These are phyloP conservation scores for Prillingera fragicola DNA, from an alignment of 1,284 basidiomycete species.

Conservation along the genomic window DNA sequence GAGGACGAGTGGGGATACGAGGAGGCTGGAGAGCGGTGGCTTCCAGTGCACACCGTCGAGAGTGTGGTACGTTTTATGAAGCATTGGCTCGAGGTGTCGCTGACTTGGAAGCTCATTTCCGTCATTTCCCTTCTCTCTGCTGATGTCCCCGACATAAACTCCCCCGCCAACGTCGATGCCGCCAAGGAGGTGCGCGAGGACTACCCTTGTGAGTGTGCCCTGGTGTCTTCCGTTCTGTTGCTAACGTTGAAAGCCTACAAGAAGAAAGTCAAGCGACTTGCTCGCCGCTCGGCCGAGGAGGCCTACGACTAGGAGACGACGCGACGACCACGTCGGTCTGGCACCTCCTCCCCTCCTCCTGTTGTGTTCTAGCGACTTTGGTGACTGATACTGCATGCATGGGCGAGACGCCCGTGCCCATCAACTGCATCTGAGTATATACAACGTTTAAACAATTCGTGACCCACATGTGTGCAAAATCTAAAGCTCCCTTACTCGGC, in stretches of 20 bases:
- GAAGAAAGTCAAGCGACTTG: constrained; percentile 87
- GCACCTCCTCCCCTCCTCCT: too few species aligned
- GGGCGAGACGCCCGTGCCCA: neutral
- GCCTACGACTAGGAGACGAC: constrained; percentile 71
- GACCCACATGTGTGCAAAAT: too few species aligned
- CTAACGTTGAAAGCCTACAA: constrained; percentile 57
- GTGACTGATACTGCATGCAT: neutral
- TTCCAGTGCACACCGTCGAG: constrained; percentile 94
- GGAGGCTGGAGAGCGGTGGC: constrained; percentile 94
- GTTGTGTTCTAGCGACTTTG: too few species aligned
- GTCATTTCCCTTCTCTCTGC: constrained; percentile 93
- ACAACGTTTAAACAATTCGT: too few species aligned
- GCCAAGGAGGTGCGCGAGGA: constrained; percentile 82
- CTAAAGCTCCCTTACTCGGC: neutral
- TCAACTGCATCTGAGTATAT: neutral
- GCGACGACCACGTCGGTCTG: too few species aligned
- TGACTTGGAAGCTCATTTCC: constrained; percentile 69
- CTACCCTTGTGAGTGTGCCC: constrained; percentile 59
- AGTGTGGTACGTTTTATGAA: constrained; percentile 69
- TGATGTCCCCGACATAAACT: constrained; percentile 86
- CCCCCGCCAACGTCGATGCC: constrained; percentile 95
- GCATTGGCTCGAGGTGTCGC: neutral
- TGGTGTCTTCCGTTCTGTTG: constrained; percentile 12
- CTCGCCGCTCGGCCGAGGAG: constrained; percentile 77
- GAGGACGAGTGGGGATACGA: constrained; percentile 98